Conservation (phyloP, 169 alveolate species). For the Cystoisospora suis region DNA sequence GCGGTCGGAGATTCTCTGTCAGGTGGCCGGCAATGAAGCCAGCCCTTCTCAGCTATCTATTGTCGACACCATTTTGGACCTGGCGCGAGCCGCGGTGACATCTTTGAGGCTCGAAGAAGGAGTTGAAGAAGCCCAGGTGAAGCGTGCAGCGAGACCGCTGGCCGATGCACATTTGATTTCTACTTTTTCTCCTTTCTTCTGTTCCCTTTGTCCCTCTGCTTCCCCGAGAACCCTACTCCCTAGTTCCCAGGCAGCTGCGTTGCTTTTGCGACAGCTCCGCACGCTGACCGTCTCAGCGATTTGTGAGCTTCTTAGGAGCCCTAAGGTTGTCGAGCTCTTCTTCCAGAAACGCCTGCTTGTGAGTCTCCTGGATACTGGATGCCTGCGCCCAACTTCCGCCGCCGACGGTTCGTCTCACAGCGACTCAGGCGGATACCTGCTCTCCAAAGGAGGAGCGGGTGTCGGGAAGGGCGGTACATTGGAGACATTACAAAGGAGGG, state of each 20-base stretch:
- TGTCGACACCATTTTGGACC: too few species aligned
- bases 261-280: conserved; percentile 61
- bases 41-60: too few species aligned
- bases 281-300: conserved; percentile 65
- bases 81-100: too few species aligned
- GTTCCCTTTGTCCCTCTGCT: conserved; percentile 30
- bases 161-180: too few species aligned
- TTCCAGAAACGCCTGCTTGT: conserved; percentile 51
- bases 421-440: too few species aligned
- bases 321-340: conserved; percentile 47
- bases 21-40: too few species aligned
- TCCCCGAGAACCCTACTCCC: too few species aligned
- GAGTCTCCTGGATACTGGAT: conserved; percentile 22
- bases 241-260: conserved; percentile 29
- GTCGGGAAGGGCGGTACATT: not conserved
- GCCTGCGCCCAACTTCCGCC: conserved; percentile 40
- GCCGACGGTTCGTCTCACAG: not conserved
- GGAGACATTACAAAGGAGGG: conserved; percentile 40
- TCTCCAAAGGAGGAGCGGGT: not conserved
- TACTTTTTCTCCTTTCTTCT: too few species aligned
- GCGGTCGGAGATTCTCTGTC: too few species aligned
- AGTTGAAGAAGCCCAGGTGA: too few species aligned
- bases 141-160: too few species aligned
- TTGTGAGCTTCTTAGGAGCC: conserved; percentile 58
- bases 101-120: too few species aligned